Evolutionary conservation across 768 basidiomycete genomes (phyloP).

Genomic region (Cyathus striatus): DNA sequence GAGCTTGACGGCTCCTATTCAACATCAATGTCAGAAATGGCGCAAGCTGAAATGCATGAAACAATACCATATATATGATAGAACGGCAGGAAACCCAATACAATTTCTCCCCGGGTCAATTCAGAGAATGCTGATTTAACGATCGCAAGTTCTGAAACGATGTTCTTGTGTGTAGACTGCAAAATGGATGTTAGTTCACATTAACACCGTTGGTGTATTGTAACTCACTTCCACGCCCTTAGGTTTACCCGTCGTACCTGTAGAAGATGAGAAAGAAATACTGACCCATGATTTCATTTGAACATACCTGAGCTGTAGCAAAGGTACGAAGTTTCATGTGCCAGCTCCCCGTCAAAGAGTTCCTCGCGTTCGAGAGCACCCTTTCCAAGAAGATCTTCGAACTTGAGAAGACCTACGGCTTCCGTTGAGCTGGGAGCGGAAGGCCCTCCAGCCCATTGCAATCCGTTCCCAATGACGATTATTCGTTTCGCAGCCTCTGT

Average conservation of each 20-base stretch:
- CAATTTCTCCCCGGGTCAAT: slow-evolving; percentile 31
- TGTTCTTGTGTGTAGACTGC: slow-evolving; percentile 65
- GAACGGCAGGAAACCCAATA: slow-evolving; percentile 64
- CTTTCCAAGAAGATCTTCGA: slow-evolving; percentile 46
- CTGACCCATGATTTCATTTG: too few relatives aligned
- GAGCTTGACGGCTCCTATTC: slow-evolving; percentile 54
- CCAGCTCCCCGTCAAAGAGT: slow-evolving; percentile 42
- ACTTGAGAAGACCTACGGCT: slow-evolving; percentile 24
- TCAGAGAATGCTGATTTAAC: slow-evolving; percentile 38
- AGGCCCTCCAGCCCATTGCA: slow-evolving; percentile 42
- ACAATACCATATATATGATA: slow-evolving; percentile 38
- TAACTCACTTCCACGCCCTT: slow-evolving; percentile 55
- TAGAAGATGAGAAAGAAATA: not conserved
- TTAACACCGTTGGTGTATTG: slow-evolving; percentile 1
- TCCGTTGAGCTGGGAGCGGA: slow-evolving; percentile 16
- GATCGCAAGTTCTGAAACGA: slow-evolving; percentile 55
- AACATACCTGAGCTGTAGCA: slow-evolving; percentile 48
- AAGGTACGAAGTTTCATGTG: slow-evolving; percentile 57
- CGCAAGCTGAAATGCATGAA: not conserved
- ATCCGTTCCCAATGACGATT: slow-evolving; percentile 47
- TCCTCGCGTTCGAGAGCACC: slow-evolving; percentile 50
- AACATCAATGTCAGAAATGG: too few relatives aligned
- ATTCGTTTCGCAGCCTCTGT: slow-evolving; percentile 47
- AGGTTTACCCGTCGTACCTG: slow-evolving; percentile 74
- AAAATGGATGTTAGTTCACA: not conserved